Conservation (phyloP, 169 alveolate species). For the Cryptosporidium meleagridis region DNA sequence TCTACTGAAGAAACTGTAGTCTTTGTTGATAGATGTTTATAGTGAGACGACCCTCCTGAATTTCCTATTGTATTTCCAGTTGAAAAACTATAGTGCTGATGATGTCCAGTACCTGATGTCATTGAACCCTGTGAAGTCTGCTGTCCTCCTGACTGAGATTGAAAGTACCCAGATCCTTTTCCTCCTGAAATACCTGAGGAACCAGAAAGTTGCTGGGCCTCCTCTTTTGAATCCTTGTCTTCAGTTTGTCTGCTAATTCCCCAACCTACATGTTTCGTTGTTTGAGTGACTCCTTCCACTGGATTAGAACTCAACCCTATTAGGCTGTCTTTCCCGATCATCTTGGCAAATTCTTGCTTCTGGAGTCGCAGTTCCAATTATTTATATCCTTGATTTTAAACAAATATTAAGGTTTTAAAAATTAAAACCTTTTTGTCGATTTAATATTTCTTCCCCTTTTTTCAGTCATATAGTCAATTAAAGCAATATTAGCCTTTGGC, state of each 20-base stretch:
- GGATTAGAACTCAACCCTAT: constrained; percentile 43
- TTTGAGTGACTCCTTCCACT: constrained; percentile 31
- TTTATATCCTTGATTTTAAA: background rate
- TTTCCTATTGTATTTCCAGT: background rate
- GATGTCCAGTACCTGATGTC: constrained; percentile 6
- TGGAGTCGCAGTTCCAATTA: background rate
- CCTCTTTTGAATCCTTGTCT: constrained; percentile 46
- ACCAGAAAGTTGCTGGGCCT: constrained; percentile 1
- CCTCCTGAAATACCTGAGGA: background rate
- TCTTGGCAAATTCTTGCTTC: background rate
- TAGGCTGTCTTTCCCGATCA: constrained; percentile 52
- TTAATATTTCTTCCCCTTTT: background rate
- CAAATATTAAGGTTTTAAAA: background rate
- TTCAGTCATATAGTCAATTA: constrained; percentile 3
- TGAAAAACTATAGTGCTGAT: constrained; percentile 15
- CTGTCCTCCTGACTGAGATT: constrained; percentile 5
- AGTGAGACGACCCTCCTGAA: constrained; percentile 7
- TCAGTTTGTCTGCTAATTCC: constrained; percentile 53
- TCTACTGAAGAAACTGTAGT: constrained; percentile 78
- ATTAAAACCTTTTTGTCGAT: background rate
- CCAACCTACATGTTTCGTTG: constrained; percentile 49
- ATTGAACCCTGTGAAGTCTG: background rate
- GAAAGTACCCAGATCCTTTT: background rate
- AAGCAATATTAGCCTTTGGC: constrained; percentile 13
- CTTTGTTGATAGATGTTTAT: constrained; percentile 6